A percentile compares a stretch with the other conserved stretches of the same genome.
phyloP scores from a whole-genome alignment of 306 rosid genomes.

The Adenanthera pavonina region DNA sequence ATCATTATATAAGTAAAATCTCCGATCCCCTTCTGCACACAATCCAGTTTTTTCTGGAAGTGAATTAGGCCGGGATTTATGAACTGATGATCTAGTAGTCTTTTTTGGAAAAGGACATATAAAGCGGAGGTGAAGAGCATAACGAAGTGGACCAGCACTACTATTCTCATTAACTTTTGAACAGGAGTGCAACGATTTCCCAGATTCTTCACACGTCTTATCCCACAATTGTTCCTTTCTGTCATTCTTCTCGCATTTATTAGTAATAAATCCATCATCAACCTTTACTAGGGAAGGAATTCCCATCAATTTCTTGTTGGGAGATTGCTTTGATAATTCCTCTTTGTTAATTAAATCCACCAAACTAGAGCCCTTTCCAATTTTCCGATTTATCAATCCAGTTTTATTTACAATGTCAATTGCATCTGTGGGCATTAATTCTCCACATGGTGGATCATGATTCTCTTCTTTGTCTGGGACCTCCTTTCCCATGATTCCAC shows the following conservation, averaged over 20 bases:
- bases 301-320: slow-evolving; percentile 34
- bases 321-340: slow-evolving; percentile 45
- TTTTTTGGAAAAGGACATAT: slow-evolving; percentile 75
- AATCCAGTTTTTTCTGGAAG: slow-evolving; percentile 55
- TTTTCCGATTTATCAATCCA: slow-evolving; percentile 46
- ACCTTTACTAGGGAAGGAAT: slow-evolving; percentile 39
- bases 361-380: slow-evolving; percentile 46
- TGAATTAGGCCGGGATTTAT: slow-evolving; percentile 60
- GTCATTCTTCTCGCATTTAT: slow-evolving; percentile 48
- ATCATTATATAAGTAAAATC: slow-evolving; percentile 89
- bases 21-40: slow-evolving; percentile 65
- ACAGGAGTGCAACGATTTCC: slow-evolving; percentile 55
- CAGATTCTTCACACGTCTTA: slow-evolving; percentile 58
- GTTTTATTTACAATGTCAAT: slow-evolving; percentile 41
- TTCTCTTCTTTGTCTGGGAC: slow-evolving; percentile 37
- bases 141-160: slow-evolving; percentile 76
- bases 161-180: slow-evolving; percentile 63
- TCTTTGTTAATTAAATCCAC: slow-evolving; percentile 51
- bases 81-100: slow-evolving; percentile 56
- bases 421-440: slow-evolving; percentile 47
- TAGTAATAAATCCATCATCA: slow-evolving; percentile 38
- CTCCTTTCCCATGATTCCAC: slow-evolving; percentile 40
- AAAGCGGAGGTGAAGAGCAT: slow-evolving; percentile 96
- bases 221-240: slow-evolving; percentile 51
- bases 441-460: slow-evolving; percentile 32